These are phyloP conservation scores for Cetradonia linearis DNA, from an alignment of 495 filamentous ascomycete genomes.

Conservation along the genomic window DNA sequence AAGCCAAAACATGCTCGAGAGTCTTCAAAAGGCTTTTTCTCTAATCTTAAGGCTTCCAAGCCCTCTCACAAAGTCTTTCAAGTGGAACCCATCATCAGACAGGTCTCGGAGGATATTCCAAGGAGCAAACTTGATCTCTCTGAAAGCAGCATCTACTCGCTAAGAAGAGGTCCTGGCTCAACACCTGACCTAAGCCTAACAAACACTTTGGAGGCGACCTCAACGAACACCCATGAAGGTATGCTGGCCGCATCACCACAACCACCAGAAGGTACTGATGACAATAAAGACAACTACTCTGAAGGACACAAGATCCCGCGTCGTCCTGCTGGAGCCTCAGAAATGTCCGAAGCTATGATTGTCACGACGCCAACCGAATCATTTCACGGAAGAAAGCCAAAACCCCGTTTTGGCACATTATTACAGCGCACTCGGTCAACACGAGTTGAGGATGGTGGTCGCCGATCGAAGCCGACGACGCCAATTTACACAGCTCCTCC, in stretches of 20 bases:
- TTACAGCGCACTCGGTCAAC: constrained; percentile 60
- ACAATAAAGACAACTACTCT: background rate
- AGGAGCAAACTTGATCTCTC: constrained; percentile 7
- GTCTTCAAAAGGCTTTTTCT: constrained; percentile 46
- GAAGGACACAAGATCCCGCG: background rate
- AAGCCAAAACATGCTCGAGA: constrained; percentile 43
- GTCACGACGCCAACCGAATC: constrained; percentile 15
- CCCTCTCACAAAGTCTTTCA: constrained; percentile 35
- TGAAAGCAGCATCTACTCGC: constrained; percentile 23
- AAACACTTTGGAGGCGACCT: constrained; percentile 7
- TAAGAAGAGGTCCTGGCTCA: constrained; percentile 27
- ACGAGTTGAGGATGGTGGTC: constrained; percentile 40
- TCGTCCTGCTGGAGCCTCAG: constrained; percentile 16
- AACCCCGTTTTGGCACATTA: constrained; percentile 46
- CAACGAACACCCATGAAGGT: constrained; percentile 12
- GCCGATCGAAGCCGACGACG: constrained; percentile 32
- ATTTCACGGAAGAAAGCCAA: constrained; percentile 32
- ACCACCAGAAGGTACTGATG: background rate
- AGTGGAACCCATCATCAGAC: constrained; percentile 26
- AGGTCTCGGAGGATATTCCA: constrained; percentile 25
- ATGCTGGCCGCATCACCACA: background rate
- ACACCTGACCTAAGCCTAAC: constrained; percentile 29
- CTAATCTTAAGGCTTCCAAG: constrained; percentile 46
- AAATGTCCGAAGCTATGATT: constrained; percentile 13
- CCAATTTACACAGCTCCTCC: constrained; percentile 18